A percentile compares a stretch with the other conserved stretches of the same genome.
phyloP scores from a whole-genome alignment of 495 filamentous ascomycete genomes.

The Xylaria venustula region DNA sequence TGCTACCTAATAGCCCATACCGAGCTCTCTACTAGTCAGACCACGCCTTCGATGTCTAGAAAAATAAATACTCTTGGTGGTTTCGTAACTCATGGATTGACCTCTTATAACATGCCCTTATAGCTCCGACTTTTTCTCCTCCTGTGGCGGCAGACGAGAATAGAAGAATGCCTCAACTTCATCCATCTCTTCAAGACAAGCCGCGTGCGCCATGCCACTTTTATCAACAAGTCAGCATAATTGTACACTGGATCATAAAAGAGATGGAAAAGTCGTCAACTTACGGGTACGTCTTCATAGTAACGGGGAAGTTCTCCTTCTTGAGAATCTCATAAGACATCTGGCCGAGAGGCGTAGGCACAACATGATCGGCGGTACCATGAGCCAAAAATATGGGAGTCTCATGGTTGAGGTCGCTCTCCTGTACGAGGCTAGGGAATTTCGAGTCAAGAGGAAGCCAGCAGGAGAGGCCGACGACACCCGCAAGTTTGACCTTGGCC shows the following conservation, averaged over 20 bases:
- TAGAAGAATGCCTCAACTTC: slow-evolving; percentile 77
- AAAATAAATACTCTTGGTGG: background rate
- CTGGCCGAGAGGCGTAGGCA: slow-evolving; percentile 66
- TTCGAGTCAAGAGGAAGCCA: slow-evolving; percentile 78
- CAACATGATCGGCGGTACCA: slow-evolving; percentile 69
- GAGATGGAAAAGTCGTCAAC: slow-evolving; percentile 27
- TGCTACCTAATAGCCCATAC: background rate
- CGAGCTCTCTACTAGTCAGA: background rate
- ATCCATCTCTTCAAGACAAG: slow-evolving; percentile 74
- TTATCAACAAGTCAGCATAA: slow-evolving; percentile 13
- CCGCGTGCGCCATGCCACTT: slow-evolving; percentile 72
- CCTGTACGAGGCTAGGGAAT: slow-evolving; percentile 62
- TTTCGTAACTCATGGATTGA: no score
- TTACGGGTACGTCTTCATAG: slow-evolving; percentile 73
- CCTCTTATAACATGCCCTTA: slow-evolving; percentile 2
- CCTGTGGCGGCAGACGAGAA: slow-evolving; percentile 56
- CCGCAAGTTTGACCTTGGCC: slow-evolving; percentile 70
- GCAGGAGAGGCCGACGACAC: slow-evolving; percentile 81
- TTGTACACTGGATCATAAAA: no score
- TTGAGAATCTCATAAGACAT: slow-evolving; percentile 61
- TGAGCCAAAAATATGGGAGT: slow-evolving; percentile 90
- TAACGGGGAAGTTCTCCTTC: slow-evolving; percentile 65
- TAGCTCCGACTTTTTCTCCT: slow-evolving; percentile 43
- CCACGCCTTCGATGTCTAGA: background rate
- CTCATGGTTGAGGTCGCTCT: slow-evolving; percentile 66